phyloP scores from a whole-genome alignment of 768 basidiomycete species.

The Exidia glandulosa region DNA sequence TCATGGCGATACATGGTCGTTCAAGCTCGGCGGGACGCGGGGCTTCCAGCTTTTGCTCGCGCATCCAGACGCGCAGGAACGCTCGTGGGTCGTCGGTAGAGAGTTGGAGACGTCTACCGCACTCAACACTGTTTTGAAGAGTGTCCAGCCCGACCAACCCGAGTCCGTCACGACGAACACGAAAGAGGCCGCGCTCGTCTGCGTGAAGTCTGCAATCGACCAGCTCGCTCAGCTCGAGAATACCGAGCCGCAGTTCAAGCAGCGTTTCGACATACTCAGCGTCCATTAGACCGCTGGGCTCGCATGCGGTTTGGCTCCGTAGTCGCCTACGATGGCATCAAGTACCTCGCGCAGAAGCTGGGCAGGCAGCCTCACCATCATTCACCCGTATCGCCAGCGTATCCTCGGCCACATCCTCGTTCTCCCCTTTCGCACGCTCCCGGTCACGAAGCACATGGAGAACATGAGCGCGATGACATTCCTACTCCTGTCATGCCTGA shows the following conservation, averaged over 20 bases:
- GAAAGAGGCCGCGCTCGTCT: slow-evolving; percentile 63
- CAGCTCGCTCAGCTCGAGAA: slow-evolving; percentile 15
- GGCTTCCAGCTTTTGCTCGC: background rate
- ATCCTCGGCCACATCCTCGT: slow-evolving; percentile 85
- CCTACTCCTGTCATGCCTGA: slow-evolving; percentile 75
- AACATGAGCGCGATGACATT: slow-evolving; percentile 97
- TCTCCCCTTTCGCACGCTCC: slow-evolving; percentile 91
- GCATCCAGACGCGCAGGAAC: background rate
- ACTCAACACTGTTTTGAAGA: slow-evolving; percentile 84
- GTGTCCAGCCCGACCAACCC: slow-evolving; percentile 84
- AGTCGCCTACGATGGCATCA: slow-evolving; percentile 72
- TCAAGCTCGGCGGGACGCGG: slow-evolving; percentile 65
- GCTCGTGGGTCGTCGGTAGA: slow-evolving; percentile 70
- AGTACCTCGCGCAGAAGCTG: slow-evolving; percentile 62
- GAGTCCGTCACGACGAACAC: slow-evolving; percentile 52
- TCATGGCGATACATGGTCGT: slow-evolving; percentile 81
- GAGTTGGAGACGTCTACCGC: slow-evolving; percentile 86
- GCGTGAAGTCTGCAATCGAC: slow-evolving; percentile 38
- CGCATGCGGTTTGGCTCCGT: slow-evolving; percentile 69
- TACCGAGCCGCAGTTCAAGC: slow-evolving; percentile 12
- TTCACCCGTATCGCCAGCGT: slow-evolving; percentile 75
- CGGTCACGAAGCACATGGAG: slow-evolving; percentile 91
- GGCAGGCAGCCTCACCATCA: slow-evolving; percentile 57
- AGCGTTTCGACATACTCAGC: slow-evolving; percentile 42
- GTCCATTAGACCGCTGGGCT: slow-evolving; percentile 77